Percentiles rank a stretch among this genome's conserved stretches.
Conservation (phyloP, 2,329 filamentous ascomycete species). For the Stagonosporopsis vannaccii region DNA sequence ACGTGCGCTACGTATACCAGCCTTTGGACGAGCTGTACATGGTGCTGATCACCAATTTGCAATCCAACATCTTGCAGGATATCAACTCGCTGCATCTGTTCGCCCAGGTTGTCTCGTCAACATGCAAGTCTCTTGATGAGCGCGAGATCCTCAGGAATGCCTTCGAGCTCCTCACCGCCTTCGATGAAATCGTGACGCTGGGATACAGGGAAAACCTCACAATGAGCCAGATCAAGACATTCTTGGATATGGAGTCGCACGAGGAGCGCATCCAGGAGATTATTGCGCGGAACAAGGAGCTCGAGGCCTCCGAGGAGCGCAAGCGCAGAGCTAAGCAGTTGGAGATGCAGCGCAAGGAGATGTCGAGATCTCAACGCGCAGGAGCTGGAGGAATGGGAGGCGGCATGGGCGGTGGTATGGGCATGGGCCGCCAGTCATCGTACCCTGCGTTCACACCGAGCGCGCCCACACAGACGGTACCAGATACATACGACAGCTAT, state of each 20-base stretch:
- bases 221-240: slow-evolving; percentile 97
- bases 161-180: slow-evolving; percentile 94
- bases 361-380: slow-evolving; percentile 74
- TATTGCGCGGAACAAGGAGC: slow-evolving; percentile 84
- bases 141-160: slow-evolving; percentile 93
- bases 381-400: slow-evolving; percentile 41
- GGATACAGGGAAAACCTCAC: slow-evolving; percentile 97
- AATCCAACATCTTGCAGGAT: slow-evolving; percentile 99
- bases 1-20: slow-evolving; percentile 99
- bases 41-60: slow-evolving; percentile 98
- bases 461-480: slow-evolving; percentile 69
- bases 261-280: slow-evolving; percentile 96
- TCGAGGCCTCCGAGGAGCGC: slow-evolving; percentile 96
- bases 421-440: slow-evolving; percentile 73
- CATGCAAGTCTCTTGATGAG: slow-evolving; percentile 95
- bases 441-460: slow-evolving; percentile 92
- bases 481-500: slow-evolving; percentile 90
- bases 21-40: slow-evolving; percentile 99
- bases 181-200: slow-evolving; percentile 94
- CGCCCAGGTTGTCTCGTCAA: slow-evolving; percentile 94
- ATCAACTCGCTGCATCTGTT: slow-evolving; percentile 98
- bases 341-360: slow-evolving; percentile 98
- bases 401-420: slow-evolving; percentile 29
- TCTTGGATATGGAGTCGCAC: slow-evolving; percentile 98
- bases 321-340: slow-evolving; percentile 99